A percentile compares a stretch with the other conserved stretches of the same genome.
Evolutionary conservation across 2,329 filamentous ascomycete genomes (phyloP).

Genomic region (Hypoxylon rubiginosum): DNA sequence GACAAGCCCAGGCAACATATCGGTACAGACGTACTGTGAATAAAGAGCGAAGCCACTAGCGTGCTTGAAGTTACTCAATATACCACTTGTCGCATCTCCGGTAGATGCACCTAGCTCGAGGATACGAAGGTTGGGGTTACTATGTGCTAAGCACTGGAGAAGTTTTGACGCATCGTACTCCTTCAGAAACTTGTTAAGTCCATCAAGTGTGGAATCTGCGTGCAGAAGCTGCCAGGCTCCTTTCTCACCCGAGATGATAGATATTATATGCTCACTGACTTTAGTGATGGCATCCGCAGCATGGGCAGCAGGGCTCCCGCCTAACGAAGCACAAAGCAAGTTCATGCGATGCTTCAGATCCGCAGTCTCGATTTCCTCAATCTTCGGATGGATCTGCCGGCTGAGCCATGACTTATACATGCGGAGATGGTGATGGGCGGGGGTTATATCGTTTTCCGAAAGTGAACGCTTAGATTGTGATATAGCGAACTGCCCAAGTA

Average conservation of each 20-base stretch:
- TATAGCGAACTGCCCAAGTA: too few relatives aligned
- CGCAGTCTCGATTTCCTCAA: too few relatives aligned
- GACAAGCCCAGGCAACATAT: conserved; percentile 9
- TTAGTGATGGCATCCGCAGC: too few relatives aligned
- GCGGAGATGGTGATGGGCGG: too few relatives aligned
- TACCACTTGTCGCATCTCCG: conserved; percentile 4
- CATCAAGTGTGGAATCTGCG: not conserved
- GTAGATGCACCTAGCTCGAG: conserved; percentile 26
- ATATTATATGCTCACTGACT: conserved; percentile 1
- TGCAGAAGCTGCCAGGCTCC: too few relatives aligned
- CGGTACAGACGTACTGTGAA: conserved; percentile 22
- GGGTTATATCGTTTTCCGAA: too few relatives aligned
- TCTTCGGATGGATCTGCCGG: too few relatives aligned
- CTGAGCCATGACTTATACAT: too few relatives aligned
- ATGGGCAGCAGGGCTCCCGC: too few relatives aligned
- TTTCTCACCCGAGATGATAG: conserved; percentile 22
- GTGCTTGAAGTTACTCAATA: conserved; percentile 12
- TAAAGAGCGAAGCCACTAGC: conserved; percentile 20
- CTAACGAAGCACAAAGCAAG: too few relatives aligned
- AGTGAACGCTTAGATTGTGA: too few relatives aligned
- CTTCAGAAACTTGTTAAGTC: conserved; percentile 27
- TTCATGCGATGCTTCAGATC: too few relatives aligned
- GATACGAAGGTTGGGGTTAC: conserved; percentile 25
- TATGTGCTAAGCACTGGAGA: conserved; percentile 20
- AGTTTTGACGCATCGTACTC: conserved; percentile 24